Evolutionary conservation across 768 basidiomycete genomes (phyloP).

Genomic region (Asterophora lycoperdoides): DNA sequence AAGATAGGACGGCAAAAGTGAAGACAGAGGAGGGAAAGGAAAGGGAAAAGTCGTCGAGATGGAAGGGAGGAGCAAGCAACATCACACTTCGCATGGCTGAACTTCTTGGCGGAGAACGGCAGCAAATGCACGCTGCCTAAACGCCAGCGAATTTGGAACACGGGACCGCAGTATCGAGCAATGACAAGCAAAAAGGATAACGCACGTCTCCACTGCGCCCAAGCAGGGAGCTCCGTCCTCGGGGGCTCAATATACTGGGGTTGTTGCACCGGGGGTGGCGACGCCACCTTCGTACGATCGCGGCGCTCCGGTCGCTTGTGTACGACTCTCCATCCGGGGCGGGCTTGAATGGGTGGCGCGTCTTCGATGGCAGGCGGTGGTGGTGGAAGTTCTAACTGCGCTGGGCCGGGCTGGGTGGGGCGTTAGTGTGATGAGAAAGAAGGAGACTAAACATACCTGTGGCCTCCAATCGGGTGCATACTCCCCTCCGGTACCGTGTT

Average conservation of each 20-base stretch:
- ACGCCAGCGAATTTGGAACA: too few species aligned
- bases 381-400: conserved; percentile 28
- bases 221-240: conserved; percentile 61
- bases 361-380: conserved; percentile 46
- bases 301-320: conserved; percentile 59
- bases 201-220: conserved; percentile 49
- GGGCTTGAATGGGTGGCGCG: conserved; percentile 43
- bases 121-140: too few species aligned
- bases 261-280: conserved; percentile 27
- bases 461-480: conserved; percentile 74
- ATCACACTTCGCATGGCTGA: too few species aligned
- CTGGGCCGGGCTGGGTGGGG: conserved; percentile 28
- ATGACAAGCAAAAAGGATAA: neutral
- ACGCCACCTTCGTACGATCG: conserved; percentile 25
- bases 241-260: conserved; percentile 40
- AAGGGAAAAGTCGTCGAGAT: too few species aligned
- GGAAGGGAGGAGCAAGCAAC: too few species aligned
- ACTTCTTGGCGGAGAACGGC: too few species aligned
- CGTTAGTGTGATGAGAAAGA: conserved; percentile 4
- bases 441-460: conserved; percentile 33
- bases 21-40: too few species aligned
- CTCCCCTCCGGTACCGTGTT: conserved; percentile 77
- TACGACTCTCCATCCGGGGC: conserved; percentile 73
- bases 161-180: too few species aligned
- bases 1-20: too few species aligned